Conservation (phyloP, 2,329 filamentous ascomycete species). For the Paecilomyces sp. region DNA sequence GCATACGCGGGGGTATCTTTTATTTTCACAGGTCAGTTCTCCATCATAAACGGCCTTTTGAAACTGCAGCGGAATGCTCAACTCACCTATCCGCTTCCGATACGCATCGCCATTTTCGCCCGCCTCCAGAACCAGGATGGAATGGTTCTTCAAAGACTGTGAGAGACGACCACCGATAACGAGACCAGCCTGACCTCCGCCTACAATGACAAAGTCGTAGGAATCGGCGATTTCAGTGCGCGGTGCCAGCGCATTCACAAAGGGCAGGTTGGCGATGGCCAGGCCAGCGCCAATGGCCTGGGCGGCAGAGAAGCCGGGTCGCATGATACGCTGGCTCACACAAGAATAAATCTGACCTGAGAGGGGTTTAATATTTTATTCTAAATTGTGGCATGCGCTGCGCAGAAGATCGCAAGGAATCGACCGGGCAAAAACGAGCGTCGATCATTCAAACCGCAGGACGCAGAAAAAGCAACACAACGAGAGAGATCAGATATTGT, state of each 20-base stretch:
- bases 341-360: too few species aligned
- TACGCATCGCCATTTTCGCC: slow-evolving; percentile 25
- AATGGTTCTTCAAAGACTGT: slow-evolving; percentile 32
- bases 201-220: slow-evolving; percentile 39
- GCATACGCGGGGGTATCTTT: slow-evolving; percentile 24
- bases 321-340: background rate
- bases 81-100: slow-evolving; percentile 25
- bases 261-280: slow-evolving; percentile 9
- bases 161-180: slow-evolving; percentile 37
- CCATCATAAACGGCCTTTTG: background rate
- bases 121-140: slow-evolving; percentile 25
- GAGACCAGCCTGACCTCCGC: slow-evolving; percentile 51
- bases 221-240: slow-evolving; percentile 19
- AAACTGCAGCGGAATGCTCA: background rate
- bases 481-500: background rate
- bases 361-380: too few species aligned
- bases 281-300: slow-evolving; percentile 9
- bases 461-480: background rate
- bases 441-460: background rate
- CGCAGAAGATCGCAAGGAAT: background rate
- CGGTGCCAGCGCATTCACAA: slow-evolving; percentile 15
- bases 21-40: slow-evolving; percentile 5
- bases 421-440: background rate
- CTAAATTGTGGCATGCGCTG: background rate
- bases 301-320: background rate